Evolutionary conservation across 805 yeast species (phyloP), one percentile per base, ranked within the genome.

Genomic region (Myxozyma kluyveri): DNA sequence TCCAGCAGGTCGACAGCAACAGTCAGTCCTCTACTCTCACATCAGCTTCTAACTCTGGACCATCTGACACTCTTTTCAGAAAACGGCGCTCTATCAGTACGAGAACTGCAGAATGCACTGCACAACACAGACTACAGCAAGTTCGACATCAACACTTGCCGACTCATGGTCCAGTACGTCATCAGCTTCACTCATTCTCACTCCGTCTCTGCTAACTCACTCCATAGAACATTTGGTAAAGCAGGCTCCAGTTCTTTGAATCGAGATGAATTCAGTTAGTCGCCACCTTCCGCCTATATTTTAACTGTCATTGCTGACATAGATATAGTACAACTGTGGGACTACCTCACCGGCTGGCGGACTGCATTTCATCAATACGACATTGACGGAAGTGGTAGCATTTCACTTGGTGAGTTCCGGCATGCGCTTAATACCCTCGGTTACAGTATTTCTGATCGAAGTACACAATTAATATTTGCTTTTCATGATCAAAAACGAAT

Each of bases 361-460:
- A 80, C 77, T 63, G 71, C 81, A 5, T 84, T 84, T 61, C 75
- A 79, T 45, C 76, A 76, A 59, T 83, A 81, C 44, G 89, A 84
- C 60, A 61, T 72, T n/a, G 78, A 81, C 64, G 71, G 71, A 52
- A 77, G 79, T 40, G 82, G 83, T 0, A 78, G 75, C 57, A 81
- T 84, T 40, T 75, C 82, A n/a, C 77, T 79, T 61, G 82, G 82
- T 24, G 89, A 84, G 67, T 84, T 78, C 63, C 78, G 78, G 57
- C 71, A 75, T 10, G 80, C 86, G 35, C 66, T 84, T 37, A 77
- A 75, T 45, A 43, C 61, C 54, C 33, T n/a, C n/a, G n/a, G n/a
- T n/a, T n/a, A n/a, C n/a, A n/a, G n/a, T n/a, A n/a, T n/a, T n/a
- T n/a, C n/a, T n/a, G n/a, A n/a, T n/a, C n/a, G n/a, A n/a, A n/a